phyloP scores from a whole-genome alignment of 768 basidiomycete species.

The Phanerochaete sordida region DNA sequence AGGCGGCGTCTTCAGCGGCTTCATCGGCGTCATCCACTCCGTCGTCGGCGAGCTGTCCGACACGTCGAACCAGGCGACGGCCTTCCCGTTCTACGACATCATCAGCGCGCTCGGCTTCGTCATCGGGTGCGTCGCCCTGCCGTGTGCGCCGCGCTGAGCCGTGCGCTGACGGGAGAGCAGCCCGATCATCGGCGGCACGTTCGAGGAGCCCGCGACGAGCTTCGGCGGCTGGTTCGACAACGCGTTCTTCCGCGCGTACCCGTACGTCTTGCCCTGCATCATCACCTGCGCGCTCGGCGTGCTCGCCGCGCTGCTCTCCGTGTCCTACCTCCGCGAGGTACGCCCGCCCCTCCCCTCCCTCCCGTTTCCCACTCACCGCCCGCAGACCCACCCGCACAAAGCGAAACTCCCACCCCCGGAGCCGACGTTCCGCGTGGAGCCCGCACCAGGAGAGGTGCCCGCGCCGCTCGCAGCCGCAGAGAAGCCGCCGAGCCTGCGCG shows the following conservation, averaged over 20 bases:
- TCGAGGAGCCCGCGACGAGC: conserved; percentile 48
- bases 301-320: conserved; percentile 37
- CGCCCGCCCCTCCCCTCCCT: background rate
- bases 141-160: no score
- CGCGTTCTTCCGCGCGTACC: conserved; percentile 45
- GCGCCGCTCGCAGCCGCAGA: background rate
- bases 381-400: conserved; percentile 22
- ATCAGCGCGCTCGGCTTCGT: conserved; percentile 56
- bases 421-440: background rate
- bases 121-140: conserved; percentile 42
- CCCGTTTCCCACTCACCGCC: background rate
- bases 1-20: conserved; percentile 24
- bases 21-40: conserved; percentile 38
- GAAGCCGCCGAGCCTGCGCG: conserved; percentile 21
- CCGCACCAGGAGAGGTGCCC: conserved; percentile 8
- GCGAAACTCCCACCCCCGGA: background rate
- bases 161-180: conserved; percentile 26
- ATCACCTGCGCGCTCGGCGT: conserved; percentile 40
- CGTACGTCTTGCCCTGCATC: conserved; percentile 61
- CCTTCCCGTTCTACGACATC: conserved; percentile 58
- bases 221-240: conserved; percentile 42
- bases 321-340: conserved; percentile 55
- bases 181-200: conserved; percentile 58
- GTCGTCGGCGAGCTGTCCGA: conserved; percentile 49
- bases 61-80: conserved; percentile 52